Evolutionary conservation across 805 yeast genomes (phyloP).

Genomic region (Helenozyma rhizophorensis): DNA sequence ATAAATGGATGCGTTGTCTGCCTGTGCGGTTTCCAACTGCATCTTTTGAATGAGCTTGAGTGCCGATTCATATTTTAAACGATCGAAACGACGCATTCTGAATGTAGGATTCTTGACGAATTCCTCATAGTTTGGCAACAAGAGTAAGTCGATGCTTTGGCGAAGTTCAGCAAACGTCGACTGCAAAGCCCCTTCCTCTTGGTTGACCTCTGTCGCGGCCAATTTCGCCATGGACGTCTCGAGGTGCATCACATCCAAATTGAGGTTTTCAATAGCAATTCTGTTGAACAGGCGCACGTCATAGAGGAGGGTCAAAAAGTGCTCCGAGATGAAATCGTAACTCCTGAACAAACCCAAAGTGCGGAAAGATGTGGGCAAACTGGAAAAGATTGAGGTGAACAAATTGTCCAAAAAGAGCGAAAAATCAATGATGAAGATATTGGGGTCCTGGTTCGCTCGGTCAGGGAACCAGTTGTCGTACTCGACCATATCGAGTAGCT

Average conservation of each 20-base stretch:
- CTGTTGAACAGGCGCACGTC: constrained; percentile 53
- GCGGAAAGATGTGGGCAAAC: constrained; percentile 72
- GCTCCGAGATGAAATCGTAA: constrained; percentile 76
- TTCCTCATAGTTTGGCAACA: constrained; percentile 58
- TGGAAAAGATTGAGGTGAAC: constrained; percentile 79
- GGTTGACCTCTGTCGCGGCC: constrained; percentile 21
- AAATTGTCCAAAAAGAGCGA: constrained; percentile 80
- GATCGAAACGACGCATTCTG: constrained; percentile 56
- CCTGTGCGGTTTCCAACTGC: constrained; percentile 14
- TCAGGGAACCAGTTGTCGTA: constrained; percentile 73
- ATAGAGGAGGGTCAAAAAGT: constrained; percentile 58
- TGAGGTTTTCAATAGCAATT: constrained; percentile 68
- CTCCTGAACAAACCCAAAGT: constrained; percentile 80
- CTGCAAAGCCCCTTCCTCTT: constrained; percentile 47
- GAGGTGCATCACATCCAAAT: constrained; percentile 71
- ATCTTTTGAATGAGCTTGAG: constrained; percentile 53
- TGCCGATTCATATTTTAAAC: constrained; percentile 73
- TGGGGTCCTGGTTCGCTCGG: constrained; percentile 54
- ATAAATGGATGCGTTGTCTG: constrained; percentile 2
- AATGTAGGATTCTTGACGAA: constrained; percentile 48
- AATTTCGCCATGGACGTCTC: constrained; percentile 50
- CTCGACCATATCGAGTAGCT: constrained; percentile 77
- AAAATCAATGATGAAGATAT: constrained; percentile 73
- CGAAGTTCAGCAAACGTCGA: constrained; percentile 75
- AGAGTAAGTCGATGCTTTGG: constrained; percentile 72